A percentile compares a stretch with the other conserved stretches of the same genome.
phyloP scores from a whole-genome alignment of 1,284 basidiomycete species.

The Leccinum pachyderme region DNA sequence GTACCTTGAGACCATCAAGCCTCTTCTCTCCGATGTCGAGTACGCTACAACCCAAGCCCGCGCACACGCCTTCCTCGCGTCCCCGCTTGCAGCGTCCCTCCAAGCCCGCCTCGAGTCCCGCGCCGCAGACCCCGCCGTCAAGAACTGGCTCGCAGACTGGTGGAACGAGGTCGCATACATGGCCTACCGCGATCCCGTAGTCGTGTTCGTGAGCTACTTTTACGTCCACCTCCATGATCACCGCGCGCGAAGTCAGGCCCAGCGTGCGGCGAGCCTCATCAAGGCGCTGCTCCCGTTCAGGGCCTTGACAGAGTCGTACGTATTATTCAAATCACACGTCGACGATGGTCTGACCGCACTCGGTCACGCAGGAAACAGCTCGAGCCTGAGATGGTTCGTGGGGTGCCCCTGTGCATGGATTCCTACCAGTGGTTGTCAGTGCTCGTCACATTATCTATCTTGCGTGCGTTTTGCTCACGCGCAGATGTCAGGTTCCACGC shows the following conservation, averaged over 20 bases:
- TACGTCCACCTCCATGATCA: constrained; percentile 84
- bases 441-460: background rate
- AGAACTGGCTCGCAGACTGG: constrained; percentile 95
- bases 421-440: constrained; percentile 92
- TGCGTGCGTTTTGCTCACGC: background rate
- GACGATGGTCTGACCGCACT: background rate
- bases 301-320: constrained; percentile 76
- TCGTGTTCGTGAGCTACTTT: constrained; percentile 95
- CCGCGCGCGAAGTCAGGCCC: constrained; percentile 53
- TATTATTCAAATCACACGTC: background rate
- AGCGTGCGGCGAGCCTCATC: constrained; percentile 76
- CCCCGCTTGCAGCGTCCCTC: constrained; percentile 71
- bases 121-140: constrained; percentile 56
- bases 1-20: constrained; percentile 82
- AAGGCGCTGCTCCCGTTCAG: constrained; percentile 86
- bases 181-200: constrained; percentile 81
- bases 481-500: constrained; percentile 76
- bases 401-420: constrained; percentile 85
- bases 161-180: constrained; percentile 84
- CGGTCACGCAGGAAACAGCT: constrained; percentile 60
- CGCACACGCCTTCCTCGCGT: constrained; percentile 72
- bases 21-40: constrained; percentile 66
- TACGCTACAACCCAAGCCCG: constrained; percentile 57
- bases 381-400: constrained; percentile 87
- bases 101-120: constrained; percentile 79